Conservation (phyloP, 345 rosid genomes). For the Camelina hispida region DNA sequence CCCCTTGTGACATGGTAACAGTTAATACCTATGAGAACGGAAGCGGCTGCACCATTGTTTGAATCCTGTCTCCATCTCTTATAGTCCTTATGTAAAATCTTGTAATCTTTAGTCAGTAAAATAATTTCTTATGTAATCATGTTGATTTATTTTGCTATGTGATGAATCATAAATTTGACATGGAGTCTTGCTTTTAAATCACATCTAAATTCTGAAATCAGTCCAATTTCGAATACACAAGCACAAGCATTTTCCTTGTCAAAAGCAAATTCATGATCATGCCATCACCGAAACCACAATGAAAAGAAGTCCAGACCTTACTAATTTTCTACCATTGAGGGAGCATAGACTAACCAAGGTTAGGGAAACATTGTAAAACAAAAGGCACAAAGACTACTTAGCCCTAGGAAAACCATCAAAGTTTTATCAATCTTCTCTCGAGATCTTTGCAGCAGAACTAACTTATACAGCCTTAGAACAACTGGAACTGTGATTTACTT, state of each 20-base stretch:
- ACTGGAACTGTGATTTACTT: slow-evolving; percentile 41
- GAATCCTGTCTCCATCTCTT: slow-evolving; percentile 29
- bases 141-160: neutral
- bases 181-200: slow-evolving; percentile 18
- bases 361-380: neutral
- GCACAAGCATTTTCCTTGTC: slow-evolving; percentile 14
- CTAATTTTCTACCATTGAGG: slow-evolving; percentile 15
- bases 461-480: slow-evolving; percentile 30
- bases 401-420: slow-evolving; percentile 24
- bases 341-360: slow-evolving; percentile 16
- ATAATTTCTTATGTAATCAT: neutral
- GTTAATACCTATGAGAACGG: slow-evolving; percentile 33
- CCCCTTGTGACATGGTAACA: slow-evolving; percentile 13
- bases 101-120: neutral
- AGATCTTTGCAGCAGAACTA: slow-evolving; percentile 21
- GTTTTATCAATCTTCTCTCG: slow-evolving; percentile 12
- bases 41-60: slow-evolving; percentile 43
- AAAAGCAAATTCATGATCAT: slow-evolving; percentile 25
- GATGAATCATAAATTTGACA: slow-evolving; percentile 7
- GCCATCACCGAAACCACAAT: slow-evolving; percentile 17
- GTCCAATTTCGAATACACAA: neutral
- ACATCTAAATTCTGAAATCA: slow-evolving; percentile 7
- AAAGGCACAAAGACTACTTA: slow-evolving; percentile 27
- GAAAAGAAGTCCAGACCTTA: slow-evolving; percentile 23
- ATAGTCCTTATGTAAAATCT: slow-evolving; percentile 21